Evolutionary conservation across 306 rosid genomes (phyloP).

Genomic region (Vigna trinervia): DNA sequence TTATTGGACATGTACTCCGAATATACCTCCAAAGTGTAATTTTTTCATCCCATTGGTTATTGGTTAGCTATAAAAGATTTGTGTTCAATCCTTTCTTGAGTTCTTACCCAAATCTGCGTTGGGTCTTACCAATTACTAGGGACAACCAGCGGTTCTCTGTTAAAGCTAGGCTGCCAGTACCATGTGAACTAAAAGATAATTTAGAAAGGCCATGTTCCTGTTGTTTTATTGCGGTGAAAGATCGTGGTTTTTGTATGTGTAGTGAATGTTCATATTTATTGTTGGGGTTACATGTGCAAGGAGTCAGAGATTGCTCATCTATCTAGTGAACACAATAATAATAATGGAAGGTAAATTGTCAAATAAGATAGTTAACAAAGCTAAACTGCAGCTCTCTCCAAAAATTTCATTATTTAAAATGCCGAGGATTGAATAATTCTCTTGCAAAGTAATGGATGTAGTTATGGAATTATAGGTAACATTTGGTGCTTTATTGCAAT

Average conservation of each 20-base stretch:
- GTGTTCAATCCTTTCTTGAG: background rate
- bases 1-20: background rate
- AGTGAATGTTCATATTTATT: background rate
- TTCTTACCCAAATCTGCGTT: background rate
- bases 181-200: background rate
- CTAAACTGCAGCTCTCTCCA: background rate
- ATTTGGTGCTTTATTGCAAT: slow-evolving; percentile 27
- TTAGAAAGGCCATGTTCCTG: background rate
- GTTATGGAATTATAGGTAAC: slow-evolving; percentile 5
- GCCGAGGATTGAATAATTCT: background rate
- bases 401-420: background rate
- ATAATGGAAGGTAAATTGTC: background rate
- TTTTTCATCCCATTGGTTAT: background rate
- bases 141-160: slow-evolving; percentile 3
- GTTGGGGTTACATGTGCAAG: background rate
- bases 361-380: background rate
- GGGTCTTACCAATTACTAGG: background rate
- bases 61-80: background rate
- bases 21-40: background rate
- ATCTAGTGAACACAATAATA: background rate
- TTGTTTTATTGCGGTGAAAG: slow-evolving; percentile 4
- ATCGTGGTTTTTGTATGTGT: background rate
- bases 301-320: background rate
- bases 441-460: background rate
- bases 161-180: slow-evolving; percentile 5